Evolutionary conservation across 78 protist genomes (phyloP), one percentile per base, ranked within the genome.

Genomic region (Chrysochromulina tobinii): DNA sequence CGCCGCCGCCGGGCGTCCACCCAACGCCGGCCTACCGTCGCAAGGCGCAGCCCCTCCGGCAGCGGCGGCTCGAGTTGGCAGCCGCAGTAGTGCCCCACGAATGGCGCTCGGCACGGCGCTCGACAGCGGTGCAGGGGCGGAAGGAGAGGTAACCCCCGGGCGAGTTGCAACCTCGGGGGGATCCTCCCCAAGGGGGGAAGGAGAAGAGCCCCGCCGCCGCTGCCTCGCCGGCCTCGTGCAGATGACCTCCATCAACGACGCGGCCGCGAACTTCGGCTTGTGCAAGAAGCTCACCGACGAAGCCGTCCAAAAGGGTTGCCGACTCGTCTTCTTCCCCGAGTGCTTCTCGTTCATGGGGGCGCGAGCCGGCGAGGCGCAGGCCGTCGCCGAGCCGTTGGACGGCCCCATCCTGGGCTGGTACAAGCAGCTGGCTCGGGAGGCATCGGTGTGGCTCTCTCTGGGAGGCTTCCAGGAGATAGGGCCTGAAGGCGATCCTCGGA

Each of bases 381-480:
- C 48, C 6, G 20, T 69, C 50, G 66, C 93, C 17, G 83, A 77
- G 86, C 61, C 92, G 8, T 20, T 89, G n/a, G 79, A 38, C 50
- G 91, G 93, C 3, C 55, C 88, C 18, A 11, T 58, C 9, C 0
- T 95, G 14, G 18, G 58, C 1, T 11, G 15, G 61, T 93, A 81
- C 77, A 38, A 66, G 18, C 17, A 38, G 15, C 90, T 87, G 23
- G 95, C 95, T 1, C 27, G 64, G 23, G 81, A 75, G 27, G 20
- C 12, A 57, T 54, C 53, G 17, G 5, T 95, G 27, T 95, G 96
- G 96, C 50, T 93, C 48, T 69, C 90, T 1, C 66, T 92, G 20
- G 96, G 96, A 3, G 95, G 95, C 54, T 64, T 93, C 90, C 96
- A 93, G 51, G 93, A 92, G 64, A 5, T 38, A 21, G 15, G 48